Conservation (phyloP, 2,329 filamentous ascomycete genomes). For the Pseudocercospora cruenta region DNA sequence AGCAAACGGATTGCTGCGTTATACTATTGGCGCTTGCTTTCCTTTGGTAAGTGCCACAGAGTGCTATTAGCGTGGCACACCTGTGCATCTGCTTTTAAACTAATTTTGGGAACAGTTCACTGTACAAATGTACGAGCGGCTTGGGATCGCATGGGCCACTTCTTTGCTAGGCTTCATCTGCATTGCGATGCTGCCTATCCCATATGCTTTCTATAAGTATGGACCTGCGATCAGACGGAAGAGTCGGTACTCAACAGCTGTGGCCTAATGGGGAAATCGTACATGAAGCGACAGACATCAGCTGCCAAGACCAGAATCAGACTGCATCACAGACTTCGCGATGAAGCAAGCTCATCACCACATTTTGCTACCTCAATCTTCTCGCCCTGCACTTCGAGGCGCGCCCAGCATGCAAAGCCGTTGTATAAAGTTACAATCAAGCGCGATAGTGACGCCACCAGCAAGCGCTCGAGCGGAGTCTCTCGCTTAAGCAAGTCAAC, state of each 20-base stretch:
- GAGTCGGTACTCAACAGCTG: slow-evolving; percentile 15
- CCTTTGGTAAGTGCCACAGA: slow-evolving; percentile 14
- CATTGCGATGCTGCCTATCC: slow-evolving; percentile 42
- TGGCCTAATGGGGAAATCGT: background rate
- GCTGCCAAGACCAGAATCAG: background rate
- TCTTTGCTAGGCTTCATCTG: slow-evolving; percentile 49
- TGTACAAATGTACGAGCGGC: slow-evolving; percentile 41
- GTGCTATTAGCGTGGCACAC: slow-evolving; percentile 2
- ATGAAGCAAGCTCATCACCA: background rate
- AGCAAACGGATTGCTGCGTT: slow-evolving; percentile 57
- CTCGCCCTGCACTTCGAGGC: background rate
- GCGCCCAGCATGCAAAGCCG: background rate
- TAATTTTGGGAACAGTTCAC: background rate
- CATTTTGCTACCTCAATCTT: background rate
- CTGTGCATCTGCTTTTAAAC: background rate
- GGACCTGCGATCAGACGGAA: slow-evolving; percentile 33
- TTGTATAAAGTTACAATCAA: background rate
- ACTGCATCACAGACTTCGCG: background rate
- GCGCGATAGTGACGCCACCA: background rate
- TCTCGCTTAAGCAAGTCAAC: background rate
- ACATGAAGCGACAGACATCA: background rate
- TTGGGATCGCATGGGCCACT: slow-evolving; percentile 50
- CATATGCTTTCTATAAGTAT: slow-evolving; percentile 41
- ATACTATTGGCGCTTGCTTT: slow-evolving; percentile 22
- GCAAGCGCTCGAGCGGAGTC: background rate